phyloP scores from a whole-genome alignment of 2,329 filamentous ascomycete genomes.

The Lecanoromycetidae sp. region DNA sequence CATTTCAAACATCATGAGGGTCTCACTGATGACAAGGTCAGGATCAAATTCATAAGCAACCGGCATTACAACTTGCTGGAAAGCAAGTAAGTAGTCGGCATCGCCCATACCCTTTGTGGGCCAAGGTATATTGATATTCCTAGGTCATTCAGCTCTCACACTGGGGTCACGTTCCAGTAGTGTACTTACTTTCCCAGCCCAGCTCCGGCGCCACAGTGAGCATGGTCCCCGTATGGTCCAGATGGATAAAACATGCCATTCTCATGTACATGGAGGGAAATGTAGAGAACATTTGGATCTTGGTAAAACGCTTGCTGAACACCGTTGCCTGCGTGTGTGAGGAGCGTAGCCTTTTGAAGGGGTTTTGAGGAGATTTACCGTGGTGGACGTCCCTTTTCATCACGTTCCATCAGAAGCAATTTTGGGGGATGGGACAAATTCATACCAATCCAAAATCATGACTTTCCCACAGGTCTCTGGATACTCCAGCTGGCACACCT shows the following conservation, averaged over 20 bases:
- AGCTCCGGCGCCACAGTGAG: slow-evolving; percentile 45
- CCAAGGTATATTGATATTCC: slow-evolving; percentile 60
- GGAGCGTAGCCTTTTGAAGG: slow-evolving; percentile 9
- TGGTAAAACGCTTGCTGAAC: slow-evolving; percentile 94
- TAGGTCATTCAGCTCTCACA: slow-evolving; percentile 19
- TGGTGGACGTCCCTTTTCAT: slow-evolving; percentile 51
- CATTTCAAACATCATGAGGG: not conserved
- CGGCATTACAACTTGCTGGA: slow-evolving; percentile 92
- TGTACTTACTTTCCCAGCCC: slow-evolving; percentile 48
- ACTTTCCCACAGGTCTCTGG: slow-evolving; percentile 75
- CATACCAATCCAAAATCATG: slow-evolving; percentile 85
- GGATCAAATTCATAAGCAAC: slow-evolving; percentile 88
- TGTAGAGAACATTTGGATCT: slow-evolving; percentile 88
- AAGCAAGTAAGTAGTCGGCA: slow-evolving; percentile 91
- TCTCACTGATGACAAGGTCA: slow-evolving; percentile 66
- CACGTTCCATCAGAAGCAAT: not conserved
- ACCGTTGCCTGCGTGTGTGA: slow-evolving; percentile 67
- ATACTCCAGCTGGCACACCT: slow-evolving; percentile 70
- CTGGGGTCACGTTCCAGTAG: slow-evolving; percentile 12
- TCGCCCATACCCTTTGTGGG: slow-evolving; percentile 71
- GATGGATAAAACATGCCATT: slow-evolving; percentile 76
- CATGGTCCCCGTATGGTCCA: slow-evolving; percentile 45
- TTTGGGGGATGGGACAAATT: slow-evolving; percentile 22
- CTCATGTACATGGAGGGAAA: slow-evolving; percentile 82
- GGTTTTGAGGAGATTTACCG: slow-evolving; percentile 28